Evolutionary conservation across 129 eudicot genomes (phyloP), one percentile per base, ranked within the genome.

Genomic region (Chrysanthemum seticuspe): DNA sequence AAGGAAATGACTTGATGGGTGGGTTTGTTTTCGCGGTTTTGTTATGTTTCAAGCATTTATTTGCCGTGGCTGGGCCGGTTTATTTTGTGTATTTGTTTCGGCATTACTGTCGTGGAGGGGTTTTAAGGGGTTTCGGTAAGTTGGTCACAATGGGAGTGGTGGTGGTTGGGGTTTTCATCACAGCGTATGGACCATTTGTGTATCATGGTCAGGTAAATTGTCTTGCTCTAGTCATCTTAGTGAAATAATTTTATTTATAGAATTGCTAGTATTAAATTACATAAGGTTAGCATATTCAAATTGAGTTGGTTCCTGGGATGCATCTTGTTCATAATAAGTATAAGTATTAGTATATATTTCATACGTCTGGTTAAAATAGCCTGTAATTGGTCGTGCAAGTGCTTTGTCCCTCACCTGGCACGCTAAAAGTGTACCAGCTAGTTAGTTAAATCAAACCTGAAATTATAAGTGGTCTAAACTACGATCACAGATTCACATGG

Each of bases 11-110:
- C 83, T 83, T 93, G 82, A 13, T 81, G 13, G 98, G 98, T 8
- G 98, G 98, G 44, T 87, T 93, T 72, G 71, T 93, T 72, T 93
- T 93, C 6, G 96, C 92, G 50, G 85, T 80, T 49, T 80, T 93
- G 81, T 65, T 93, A 70, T 87, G 96, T 81, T 93, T 93, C 62
- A 89, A 93, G 83, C 97, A 93, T 71, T 50, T 93, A 51, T 93
- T 93, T 54, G 97, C 95, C 0, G 98, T 93, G 69, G 96, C 96
- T 48, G 98, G 87, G 34, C 98, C 98, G 0, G 87, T 92, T 71
- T 92, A 92, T 85, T 92, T 92, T 60, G 92, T 92, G 73, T 92
- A 92, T 83, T 65, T 89, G 81, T 81, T 92, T 44, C 71, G 98
- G 80, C 94, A 87, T 74, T 92, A 89, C 72, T 89, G 90, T 19